Base-by-base conservation (phyloP, 495 filamentous ascomycete species). In the Terfezia claveryi region DNA sequence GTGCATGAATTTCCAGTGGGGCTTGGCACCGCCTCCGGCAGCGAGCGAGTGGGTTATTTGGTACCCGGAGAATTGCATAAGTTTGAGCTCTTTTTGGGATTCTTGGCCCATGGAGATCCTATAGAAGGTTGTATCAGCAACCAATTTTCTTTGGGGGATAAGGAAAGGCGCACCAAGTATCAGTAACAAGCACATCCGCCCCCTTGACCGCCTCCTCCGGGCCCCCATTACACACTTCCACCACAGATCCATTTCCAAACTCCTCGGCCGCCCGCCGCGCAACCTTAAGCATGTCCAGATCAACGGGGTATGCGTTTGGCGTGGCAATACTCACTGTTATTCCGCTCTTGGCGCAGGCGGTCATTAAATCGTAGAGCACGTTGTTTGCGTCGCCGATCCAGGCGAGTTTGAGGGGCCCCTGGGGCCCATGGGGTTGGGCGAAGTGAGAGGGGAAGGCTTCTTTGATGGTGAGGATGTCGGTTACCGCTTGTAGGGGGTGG, bases 371-470 rank as follows among this genome's bases (percentile, higher is more conserved):
- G 66, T 84, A 94, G 23, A 95, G 77, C 20, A 98, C 89, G 61
- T 98, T 98, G 70, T 95, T 98, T 16, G 87, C 83, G 63, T 98
- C 91, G 49, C 91, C 91, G 23, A 98, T 73, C 91, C 91, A 98
- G 7, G 91, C 88, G 56, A 98, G 77, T 67, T 89, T 92, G 58
- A 91, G 66, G 6, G 50, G 50, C 23, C n/a, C 12, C 37, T 65
- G 62, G 37, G 61, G 53, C 8, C 56, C 56, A 12, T 36, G 49
- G 9, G 36, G 8, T 2, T 50, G 36, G 50, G 16, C 11, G 6
- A 23, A 20, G n/a, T 70, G 70, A 7, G 71, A 66, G 1, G 73
- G 71, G 61, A 85, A 82, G 3, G 72, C 68, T 68, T 98, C 89
- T 58, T 80, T 72, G 55, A 98, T 81, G 20, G 91, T 95, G 53